Conservation (phyloP, 345 rosid species). For the Raphanus raphanistrum region DNA sequence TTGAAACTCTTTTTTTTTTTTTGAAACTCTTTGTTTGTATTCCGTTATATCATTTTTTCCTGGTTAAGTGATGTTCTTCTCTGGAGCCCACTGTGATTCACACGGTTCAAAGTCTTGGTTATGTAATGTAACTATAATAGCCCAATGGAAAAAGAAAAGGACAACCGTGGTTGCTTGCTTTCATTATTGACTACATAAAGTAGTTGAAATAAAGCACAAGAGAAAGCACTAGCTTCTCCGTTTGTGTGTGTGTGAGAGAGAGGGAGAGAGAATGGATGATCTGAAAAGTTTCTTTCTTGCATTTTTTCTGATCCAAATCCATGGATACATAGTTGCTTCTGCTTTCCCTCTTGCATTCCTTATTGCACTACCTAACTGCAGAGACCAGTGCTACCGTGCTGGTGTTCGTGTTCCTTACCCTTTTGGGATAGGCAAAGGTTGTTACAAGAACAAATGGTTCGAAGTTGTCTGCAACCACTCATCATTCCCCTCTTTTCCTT, state of each 20-base stretch:
- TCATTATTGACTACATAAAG: neutral
- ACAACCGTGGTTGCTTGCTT: no score
- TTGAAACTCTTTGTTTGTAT: no score
- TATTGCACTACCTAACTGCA: conserved; percentile 31
- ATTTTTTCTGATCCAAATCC: neutral
- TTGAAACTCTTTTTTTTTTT: no score
- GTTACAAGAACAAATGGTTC: conserved; percentile 21
- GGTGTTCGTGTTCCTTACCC: conserved; percentile 44
- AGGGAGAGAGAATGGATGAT: conserved; percentile 8
- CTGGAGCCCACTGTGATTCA: neutral
- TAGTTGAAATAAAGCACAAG: neutral
- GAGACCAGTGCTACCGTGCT: conserved; percentile 29
- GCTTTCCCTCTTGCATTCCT: neutral
- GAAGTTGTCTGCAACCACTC: conserved; percentile 26
- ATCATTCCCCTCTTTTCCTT: conserved; percentile 3
- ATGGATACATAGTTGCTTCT: neutral
- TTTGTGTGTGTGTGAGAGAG: neutral
- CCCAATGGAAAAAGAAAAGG: neutral
- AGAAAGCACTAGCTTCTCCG: neutral
- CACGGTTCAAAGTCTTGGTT: neutral
- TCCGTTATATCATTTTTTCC: no score
- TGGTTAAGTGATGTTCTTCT: neutral
- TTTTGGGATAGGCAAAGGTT: conserved; percentile 40
- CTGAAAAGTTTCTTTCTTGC: conserved; percentile 1
- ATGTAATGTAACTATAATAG: neutral